These are phyloP conservation scores for Crithidia bombi DNA, from an alignment of 208 protist genomes.

Conservation along the genomic window DNA sequence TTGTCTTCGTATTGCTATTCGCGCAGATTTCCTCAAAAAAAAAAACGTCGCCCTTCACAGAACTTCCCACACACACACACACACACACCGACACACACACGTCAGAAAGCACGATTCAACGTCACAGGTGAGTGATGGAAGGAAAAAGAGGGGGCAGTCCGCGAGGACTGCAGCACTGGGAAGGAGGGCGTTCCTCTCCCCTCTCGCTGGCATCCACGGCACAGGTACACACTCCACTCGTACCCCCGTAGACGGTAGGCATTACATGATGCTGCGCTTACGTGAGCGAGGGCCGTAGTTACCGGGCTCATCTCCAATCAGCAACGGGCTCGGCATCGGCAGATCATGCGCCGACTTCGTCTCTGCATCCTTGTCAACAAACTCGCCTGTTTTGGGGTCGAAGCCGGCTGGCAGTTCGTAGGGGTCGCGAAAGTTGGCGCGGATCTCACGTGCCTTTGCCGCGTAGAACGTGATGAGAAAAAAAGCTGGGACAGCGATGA, in stretches of 20 bases:
- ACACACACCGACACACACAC: background rate
- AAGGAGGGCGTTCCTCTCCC: too few species aligned
- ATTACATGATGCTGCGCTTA: slow-evolving; percentile 26
- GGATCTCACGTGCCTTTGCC: slow-evolving; percentile 60
- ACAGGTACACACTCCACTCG: background rate
- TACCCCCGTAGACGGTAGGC: background rate
- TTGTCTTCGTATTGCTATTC: too few species aligned
- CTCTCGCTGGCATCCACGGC: too few species aligned
- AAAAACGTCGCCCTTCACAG: background rate
- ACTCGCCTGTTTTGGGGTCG: slow-evolving; percentile 62
- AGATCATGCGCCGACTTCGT: slow-evolving; percentile 12
- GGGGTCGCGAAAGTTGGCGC: slow-evolving; percentile 67
- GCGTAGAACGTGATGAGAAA: slow-evolving; percentile 75
- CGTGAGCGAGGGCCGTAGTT: slow-evolving; percentile 33
- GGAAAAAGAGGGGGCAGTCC: too few species aligned
- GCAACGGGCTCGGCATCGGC: slow-evolving; percentile 40
- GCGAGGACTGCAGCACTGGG: too few species aligned
- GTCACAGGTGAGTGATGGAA: too few species aligned
- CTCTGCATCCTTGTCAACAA: slow-evolving; percentile 19
- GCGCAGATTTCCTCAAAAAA: background rate
- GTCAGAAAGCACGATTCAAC: background rate
- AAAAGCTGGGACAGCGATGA: slow-evolving; percentile 49
- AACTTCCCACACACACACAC: background rate
- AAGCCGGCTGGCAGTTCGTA: slow-evolving; percentile 79
- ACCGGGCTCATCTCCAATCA: slow-evolving; percentile 57